phyloP scores from a whole-genome alignment of 352 stramenopile genomes.

The Phytopythium aichiense region DNA sequence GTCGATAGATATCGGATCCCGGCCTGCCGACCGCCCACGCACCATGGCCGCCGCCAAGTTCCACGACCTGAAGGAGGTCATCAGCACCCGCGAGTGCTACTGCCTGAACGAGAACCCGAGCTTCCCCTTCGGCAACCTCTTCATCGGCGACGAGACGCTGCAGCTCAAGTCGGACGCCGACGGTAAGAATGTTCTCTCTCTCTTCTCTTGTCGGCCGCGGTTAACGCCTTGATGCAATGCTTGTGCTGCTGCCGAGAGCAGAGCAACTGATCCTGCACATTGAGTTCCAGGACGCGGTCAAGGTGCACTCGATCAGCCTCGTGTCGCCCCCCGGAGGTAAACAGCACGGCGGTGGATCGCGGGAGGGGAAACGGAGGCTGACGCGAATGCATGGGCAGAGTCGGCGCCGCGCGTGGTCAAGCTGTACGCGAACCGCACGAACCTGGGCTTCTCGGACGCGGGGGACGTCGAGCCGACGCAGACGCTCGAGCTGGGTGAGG shows the following conservation, averaged over 20 bases:
- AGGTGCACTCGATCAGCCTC: constrained; percentile 72
- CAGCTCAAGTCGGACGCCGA: constrained; percentile 75
- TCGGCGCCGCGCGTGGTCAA: constrained; percentile 59
- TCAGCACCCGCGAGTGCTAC: constrained; percentile 63
- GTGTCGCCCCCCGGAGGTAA: constrained; percentile 43
- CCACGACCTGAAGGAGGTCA: constrained; percentile 50
- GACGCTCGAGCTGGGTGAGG: constrained; percentile 52
- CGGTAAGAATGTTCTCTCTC: constrained; percentile 19
- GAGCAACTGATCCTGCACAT: constrained; percentile 82
- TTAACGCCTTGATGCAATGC: background rate
- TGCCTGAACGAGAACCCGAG: constrained; percentile 78
- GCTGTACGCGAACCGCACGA: constrained; percentile 68
- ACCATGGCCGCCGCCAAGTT: constrained; percentile 47
- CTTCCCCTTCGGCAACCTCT: constrained; percentile 70
- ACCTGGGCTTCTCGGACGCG: constrained; percentile 71
- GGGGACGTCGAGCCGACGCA: constrained; percentile 69
- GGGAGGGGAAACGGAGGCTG: background rate
- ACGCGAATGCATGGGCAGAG: constrained; percentile 17
- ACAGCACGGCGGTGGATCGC: background rate
- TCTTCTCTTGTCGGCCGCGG: background rate
- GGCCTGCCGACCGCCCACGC: too few species aligned
- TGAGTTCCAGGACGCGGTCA: constrained; percentile 78
- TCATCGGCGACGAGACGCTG: constrained; percentile 73
- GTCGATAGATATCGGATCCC: too few species aligned
- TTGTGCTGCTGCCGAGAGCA: constrained; percentile 9